phyloP scores from a whole-genome alignment of 2,329 filamentous ascomycete genomes.

The Pezicula neosporulosa region DNA sequence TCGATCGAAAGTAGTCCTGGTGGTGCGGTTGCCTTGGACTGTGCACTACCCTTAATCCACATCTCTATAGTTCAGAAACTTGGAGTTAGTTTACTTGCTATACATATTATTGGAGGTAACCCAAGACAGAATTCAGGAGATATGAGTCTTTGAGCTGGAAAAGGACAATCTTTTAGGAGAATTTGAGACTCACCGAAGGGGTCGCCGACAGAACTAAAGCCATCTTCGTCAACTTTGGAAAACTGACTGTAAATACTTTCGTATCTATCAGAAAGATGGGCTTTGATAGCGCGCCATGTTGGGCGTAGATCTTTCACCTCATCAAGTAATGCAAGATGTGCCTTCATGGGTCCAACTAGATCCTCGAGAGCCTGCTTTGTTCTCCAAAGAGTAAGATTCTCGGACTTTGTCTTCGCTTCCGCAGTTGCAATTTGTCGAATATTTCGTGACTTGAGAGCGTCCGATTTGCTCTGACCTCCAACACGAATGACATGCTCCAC shows the following conservation, averaged over 20 bases:
- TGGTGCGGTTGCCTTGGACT: no score
- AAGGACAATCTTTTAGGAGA: conserved; percentile 7
- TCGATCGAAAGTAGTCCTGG: background rate
- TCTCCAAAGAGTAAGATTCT: conserved; percentile 18
- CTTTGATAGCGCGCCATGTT: background rate
- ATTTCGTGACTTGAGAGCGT: conserved; percentile 17
- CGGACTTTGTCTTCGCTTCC: conserved; percentile 13
- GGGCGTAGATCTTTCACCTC: background rate
- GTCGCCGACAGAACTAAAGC: background rate
- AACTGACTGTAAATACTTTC: background rate
- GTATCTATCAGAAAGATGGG: background rate
- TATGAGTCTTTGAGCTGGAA: no score
- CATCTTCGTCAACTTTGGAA: background rate
- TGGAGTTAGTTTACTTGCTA: no score
- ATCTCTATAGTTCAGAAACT: no score
- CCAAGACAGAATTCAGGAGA: no score
- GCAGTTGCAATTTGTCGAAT: conserved; percentile 11
- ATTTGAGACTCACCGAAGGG: conserved; percentile 13
- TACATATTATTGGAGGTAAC: no score
- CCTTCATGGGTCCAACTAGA: conserved; percentile 3
- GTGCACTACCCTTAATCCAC: no score
- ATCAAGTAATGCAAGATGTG: background rate
- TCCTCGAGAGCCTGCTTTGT: conserved; percentile 16
- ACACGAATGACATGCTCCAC: conserved; percentile 20
- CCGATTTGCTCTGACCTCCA: conserved; percentile 20